Base-by-base conservation (phyloP, 2,329 filamentous ascomycete genomes). In the Exophiala viscosa region DNA sequence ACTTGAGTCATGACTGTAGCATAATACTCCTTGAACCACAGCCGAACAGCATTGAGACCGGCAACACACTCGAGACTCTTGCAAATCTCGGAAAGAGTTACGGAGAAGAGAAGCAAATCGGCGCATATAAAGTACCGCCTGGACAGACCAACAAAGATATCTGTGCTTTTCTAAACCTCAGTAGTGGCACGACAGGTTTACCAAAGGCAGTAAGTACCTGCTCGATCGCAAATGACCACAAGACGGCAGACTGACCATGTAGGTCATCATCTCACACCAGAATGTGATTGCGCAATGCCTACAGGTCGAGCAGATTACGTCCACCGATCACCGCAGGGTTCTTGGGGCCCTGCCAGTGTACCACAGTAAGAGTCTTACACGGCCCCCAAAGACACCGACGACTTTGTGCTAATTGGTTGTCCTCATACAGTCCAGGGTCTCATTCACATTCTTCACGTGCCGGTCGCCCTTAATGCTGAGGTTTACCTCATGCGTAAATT, bases 111-210 rank as follows among this genome's bases (percentile, higher is more conserved):
- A 64, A 67, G 44, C 49, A 67, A n/a, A 62, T 70, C 31, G 48
- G 69, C 10, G 46, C 58, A 8, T 55, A 67, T 32, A 70, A 69
- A 2, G 69, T 84, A 0, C 74, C 76, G 0, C 53, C 60, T 1
- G 78, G 77, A 1, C 76, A 80, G 65, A 78, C 72, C 18, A 84
- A 83, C 58, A 73, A 72, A 34, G 76, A 58, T 10, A 36, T 61
- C 9, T 60, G 59, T 33, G 60, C 56, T 14, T 62, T 57, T 44
- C 78, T 95, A 58, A 93, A 93, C 68, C 95, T 92, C 69, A 87
- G 83, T 59, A 71, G 68, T 45, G 73, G 88, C 9, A 91, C 87
- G 1, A 95, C 90, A 0, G 89, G 90, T 7, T 76, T 90, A 5
- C 88, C 89, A 5, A 95, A 95, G 67, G 89, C 89, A 10, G 89